Base-by-base conservation (phyloP, 495 filamentous ascomycete species). In the Evansstolkia leycettana region DNA sequence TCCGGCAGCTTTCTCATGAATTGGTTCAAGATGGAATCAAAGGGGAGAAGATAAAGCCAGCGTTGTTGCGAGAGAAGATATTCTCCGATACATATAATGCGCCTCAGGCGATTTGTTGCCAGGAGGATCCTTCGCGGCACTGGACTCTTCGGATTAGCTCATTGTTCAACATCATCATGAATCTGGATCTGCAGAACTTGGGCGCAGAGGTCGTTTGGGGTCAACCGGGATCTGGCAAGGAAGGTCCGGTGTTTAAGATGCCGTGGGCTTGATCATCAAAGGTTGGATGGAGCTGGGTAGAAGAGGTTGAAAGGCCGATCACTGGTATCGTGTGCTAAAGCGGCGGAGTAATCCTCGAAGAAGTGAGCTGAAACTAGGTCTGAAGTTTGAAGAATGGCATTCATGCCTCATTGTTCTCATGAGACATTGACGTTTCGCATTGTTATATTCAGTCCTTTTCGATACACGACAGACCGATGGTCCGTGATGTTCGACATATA, bases 141-240 rank as follows among this genome's bases (percentile, higher is more conserved):
- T 27, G 45, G 3, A 45, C 45, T 0, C 39, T 32, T 5, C 42
- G 47, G 5, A 45, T 40, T 5, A 43, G 38, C 16, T 48, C 58
- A 17, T 36, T 58, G 39, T 60, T 60, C 34, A 60, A 60, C 29
- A 60, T 64, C 35, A 47, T 61, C 2, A 64, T 62, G 60, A 51
- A 58, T 34, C 23, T 62, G 36, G 47, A 56, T 3, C 23, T 36
- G 5, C 23, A 34, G 17, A 33, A 49, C 27, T 29, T 47, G 0
- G 32, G 50, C 14, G 60, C 56, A 14, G 58, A 58, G 31, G 51
- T 64, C 6, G 50, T 56, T 11, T 50, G 53, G 38, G 54, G 54
- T 7, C 42, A 47, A 13, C 41, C 46, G 1, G 54, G 57, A 5
- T 54, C 54, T 18, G 52, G 48, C 1, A 40, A 47, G 18, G 55